Evolutionary conservation across 108 stramenopile genomes (phyloP).

Genomic region (Cylindrotheca fusiformis): DNA sequence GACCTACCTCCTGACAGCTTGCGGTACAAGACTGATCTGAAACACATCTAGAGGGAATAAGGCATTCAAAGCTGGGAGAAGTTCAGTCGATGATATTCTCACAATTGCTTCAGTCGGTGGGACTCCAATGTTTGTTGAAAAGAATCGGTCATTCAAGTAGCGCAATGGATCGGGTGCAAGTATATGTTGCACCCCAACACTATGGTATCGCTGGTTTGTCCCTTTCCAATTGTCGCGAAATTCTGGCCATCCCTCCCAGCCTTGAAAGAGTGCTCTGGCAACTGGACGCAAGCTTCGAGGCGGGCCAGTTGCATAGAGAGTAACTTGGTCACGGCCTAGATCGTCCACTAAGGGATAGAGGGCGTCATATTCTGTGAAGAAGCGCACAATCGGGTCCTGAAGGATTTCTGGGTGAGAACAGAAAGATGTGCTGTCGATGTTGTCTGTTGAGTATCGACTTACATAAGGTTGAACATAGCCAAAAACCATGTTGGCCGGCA

Average conservation of each 20-base stretch:
- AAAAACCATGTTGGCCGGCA: slow-evolving; percentile 58
- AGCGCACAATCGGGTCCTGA: slow-evolving; percentile 73
- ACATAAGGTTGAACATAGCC: slow-evolving; percentile 76
- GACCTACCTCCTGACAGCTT: slow-evolving; percentile 57
- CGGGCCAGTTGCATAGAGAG: slow-evolving; percentile 68
- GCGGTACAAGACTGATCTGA: slow-evolving; percentile 70
- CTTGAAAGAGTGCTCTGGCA: slow-evolving; percentile 54
- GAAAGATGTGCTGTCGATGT: neutral
- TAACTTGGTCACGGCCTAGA: slow-evolving; percentile 68
- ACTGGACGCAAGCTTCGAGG: slow-evolving; percentile 74
- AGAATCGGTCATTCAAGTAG: slow-evolving; percentile 73
- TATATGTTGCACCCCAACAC: slow-evolving; percentile 64
- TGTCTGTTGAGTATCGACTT: slow-evolving; percentile 5
- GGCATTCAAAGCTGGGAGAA: slow-evolving; percentile 57
- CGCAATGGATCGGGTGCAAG: slow-evolving; percentile 69
- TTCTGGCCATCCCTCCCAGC: slow-evolving; percentile 81
- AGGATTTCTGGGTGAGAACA: neutral
- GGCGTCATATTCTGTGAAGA: slow-evolving; percentile 66
- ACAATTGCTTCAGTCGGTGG: slow-evolving; percentile 58
- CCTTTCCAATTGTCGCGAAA: slow-evolving; percentile 61
- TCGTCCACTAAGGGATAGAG: slow-evolving; percentile 87
- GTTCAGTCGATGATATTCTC: slow-evolving; percentile 52
- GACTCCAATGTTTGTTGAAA: slow-evolving; percentile 66
- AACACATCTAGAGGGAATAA: slow-evolving; percentile 74
- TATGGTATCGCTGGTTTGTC: slow-evolving; percentile 46